These are phyloP conservation scores for Trichophyton simii DNA, from an alignment of 2,329 filamentous ascomycete species.

Conservation along the genomic window DNA sequence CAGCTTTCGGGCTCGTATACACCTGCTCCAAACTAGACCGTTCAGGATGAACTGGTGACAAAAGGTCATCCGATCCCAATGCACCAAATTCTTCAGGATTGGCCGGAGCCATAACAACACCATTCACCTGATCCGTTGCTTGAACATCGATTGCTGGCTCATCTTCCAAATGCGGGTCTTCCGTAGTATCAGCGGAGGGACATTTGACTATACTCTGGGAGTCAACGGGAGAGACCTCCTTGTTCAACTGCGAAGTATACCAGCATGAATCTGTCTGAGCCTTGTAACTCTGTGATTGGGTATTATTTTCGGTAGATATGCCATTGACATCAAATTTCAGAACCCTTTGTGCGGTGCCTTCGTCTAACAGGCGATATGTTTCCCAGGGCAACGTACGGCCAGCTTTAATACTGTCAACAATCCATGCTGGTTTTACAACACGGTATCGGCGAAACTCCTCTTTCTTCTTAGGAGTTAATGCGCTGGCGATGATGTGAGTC, in stretches of 20 bases:
- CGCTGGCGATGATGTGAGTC: constrained; percentile 89
- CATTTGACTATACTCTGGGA: neutral
- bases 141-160: neutral
- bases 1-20: neutral
- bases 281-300: constrained; percentile 52
- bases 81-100: neutral
- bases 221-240: neutral
- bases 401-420: constrained; percentile 75
- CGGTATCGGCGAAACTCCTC: constrained; percentile 79
- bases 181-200: neutral
- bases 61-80: neutral
- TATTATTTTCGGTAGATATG: constrained; percentile 54
- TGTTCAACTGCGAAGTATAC: constrained; percentile 59
- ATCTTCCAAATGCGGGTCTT: neutral
- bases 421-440: constrained; percentile 89
- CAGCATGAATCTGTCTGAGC: constrained; percentile 74
- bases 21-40: neutral
- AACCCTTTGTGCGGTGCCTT: constrained; percentile 70
- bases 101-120: neutral
- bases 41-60: neutral
- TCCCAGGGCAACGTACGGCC: constrained; percentile 77
- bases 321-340: constrained; percentile 49
- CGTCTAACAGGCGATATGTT: constrained; percentile 69
- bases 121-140: neutral
- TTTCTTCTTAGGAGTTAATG: constrained; percentile 80